Evolutionary conservation across 1,139 yeast species (phyloP).

Genomic region (Yamadazyma dendronema): DNA sequence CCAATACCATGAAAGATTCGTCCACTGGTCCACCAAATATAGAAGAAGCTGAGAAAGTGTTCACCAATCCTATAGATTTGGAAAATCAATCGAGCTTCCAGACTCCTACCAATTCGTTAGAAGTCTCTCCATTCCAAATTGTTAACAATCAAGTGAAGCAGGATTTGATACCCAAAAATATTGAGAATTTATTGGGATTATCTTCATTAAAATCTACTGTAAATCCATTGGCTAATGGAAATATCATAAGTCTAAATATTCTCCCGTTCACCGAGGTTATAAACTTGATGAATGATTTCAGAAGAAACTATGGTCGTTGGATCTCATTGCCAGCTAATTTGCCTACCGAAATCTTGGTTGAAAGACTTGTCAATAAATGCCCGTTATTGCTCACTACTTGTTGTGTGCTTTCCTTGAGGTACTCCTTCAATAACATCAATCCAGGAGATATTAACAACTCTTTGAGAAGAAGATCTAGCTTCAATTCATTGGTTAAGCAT

Average conservation of each 20-base stretch:
- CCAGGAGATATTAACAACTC: conserved; percentile 24
- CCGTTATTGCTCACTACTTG: conserved; percentile 66
- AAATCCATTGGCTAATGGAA: neutral
- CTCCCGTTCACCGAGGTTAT: conserved; percentile 50
- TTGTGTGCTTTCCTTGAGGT: conserved; percentile 60
- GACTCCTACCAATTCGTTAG: conserved; percentile 39
- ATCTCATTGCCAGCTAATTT: conserved; percentile 63
- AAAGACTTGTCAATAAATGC: conserved; percentile 51
- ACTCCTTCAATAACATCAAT: conserved; percentile 27
- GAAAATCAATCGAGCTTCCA: conserved; percentile 33
- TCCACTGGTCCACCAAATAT: conserved; percentile 5
- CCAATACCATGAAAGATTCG: conserved; percentile 22
- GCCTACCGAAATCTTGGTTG: conserved; percentile 50
- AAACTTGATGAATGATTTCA: conserved; percentile 54
- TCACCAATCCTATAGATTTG: conserved; percentile 15
- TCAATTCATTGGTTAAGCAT: conserved; percentile 27
- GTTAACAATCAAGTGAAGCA: conserved; percentile 33
- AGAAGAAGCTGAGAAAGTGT: conserved; percentile 11
- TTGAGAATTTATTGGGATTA: conserved; percentile 39
- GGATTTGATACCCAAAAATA: conserved; percentile 38
- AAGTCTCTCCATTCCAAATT: conserved; percentile 51
- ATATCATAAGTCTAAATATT: conserved; percentile 42
- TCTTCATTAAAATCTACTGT: conserved; percentile 8
- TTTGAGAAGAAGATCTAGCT: conserved; percentile 20
- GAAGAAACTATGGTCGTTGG: conserved; percentile 75